Base-by-base conservation (phyloP, 1,284 basidiomycete genomes). In the Ustilago hordei region DNA sequence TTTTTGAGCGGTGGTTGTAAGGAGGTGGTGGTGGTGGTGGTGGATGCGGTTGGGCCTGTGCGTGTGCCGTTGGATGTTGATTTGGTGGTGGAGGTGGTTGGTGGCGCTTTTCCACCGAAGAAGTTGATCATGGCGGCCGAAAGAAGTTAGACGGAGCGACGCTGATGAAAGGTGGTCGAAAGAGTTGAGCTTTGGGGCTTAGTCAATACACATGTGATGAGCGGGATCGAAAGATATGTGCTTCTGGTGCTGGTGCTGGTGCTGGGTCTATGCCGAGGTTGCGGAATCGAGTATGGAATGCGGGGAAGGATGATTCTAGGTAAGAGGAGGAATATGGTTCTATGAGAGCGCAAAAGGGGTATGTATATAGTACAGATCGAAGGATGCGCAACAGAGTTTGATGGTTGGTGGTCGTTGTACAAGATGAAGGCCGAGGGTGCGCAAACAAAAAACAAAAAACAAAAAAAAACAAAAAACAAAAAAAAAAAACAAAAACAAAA, bases 41-140 rank as follows among this genome's bases (percentile, higher is more conserved):
- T 32, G 7, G 60, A 58, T 13, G 57, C 34, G 34, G 69, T 50
- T 8, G 57, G 3, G 15, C 9, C 9, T 38, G 60, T 48, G 15
- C 53, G 45, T n/a, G 52, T 35, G 41, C 47, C 52, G 17, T 54
- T 66, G 32, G 52, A 41, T 32, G 56, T 47, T 7, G 66, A 41
- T 31, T 67, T 64, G 48, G 61, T 13, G 28, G 50, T 45, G 17
- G 66, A 15, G 48, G 61, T 13, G 28, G 50, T 45, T 23, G 66
- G 13, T 32, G 60, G 19, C 32, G 69, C 47, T 53, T 76, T 76
- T 52, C 64, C 64, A 47, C 69, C 63, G 19, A 76, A 76, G 60
- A 76, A 76, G 60, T 76, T 76, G 69, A 76, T 71, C 74, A 76
- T 76, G 69, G 13, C 52, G 54, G 39, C 8, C 4, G 32, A 19